Evolutionary conservation across 495 filamentous ascomycete species (phyloP), one percentile per base, ranked within the genome.

Genomic region (Penicillium pulvis): DNA sequence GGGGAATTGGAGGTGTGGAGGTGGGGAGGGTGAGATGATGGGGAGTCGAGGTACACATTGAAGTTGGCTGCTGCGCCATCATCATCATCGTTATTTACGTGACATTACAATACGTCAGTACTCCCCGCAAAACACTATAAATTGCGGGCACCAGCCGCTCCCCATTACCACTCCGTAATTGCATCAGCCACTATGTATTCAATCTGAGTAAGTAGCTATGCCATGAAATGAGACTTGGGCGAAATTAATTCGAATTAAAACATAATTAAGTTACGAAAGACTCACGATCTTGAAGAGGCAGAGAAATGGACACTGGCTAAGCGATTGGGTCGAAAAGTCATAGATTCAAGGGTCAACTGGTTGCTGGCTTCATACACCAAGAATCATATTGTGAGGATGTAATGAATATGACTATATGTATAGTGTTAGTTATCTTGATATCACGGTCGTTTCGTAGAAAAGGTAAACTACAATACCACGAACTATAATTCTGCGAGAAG

Each of bases 21-120:
- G 58, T 55, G 54, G 58, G 56, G 62, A 62, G 55, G 51, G 56
- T 55, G 58, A 57, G 64, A 59, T 57, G 59, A 55, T 62, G 57
- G 63, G 44, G 61, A 64, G 62, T 63, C 42, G 55, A 65, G 53
- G 62, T 54, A 56, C 46, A 35, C 46, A 49, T 49, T 56, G 44
- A 52, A 59, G 55, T 42, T 36, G 61, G 52, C 53, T 53, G 62
- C 23, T 42, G 33, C 26, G 59, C 39, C 62, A 62, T 61, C 62
- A 65, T 65, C 66, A 64, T 67, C 66, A 62, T 30, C 53, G 53
- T 67, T 67, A 67, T 47, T 67, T 70, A 70, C 67, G 67, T 70
- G 67, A 70, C 67, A 55, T 41, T 70, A 70, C 67, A 61, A 53
- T 70, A 67, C 67, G 44, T 41, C 55, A 41, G 46, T 35, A 43